Percentiles rank a stretch among this genome's conserved stretches.
Conservation (phyloP, 768 basidiomycete species). For the Mycena capillaripes region DNA sequence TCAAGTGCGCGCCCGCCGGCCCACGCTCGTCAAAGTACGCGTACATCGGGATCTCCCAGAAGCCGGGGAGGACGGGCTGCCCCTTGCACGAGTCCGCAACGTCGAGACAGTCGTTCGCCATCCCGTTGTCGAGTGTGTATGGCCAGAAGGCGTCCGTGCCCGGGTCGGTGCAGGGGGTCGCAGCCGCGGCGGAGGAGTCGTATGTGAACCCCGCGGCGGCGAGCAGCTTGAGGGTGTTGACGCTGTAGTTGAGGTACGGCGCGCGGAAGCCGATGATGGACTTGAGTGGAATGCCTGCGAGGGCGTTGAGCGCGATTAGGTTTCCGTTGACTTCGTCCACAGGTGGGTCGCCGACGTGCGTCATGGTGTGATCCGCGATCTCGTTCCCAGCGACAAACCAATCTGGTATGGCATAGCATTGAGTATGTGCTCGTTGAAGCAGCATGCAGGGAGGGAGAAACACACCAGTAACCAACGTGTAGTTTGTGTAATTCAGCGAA, state of each 20-base stretch:
- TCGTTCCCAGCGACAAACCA: conserved; percentile 89
- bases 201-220: conserved; percentile 74
- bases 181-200: conserved; percentile 73
- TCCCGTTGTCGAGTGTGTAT: conserved; percentile 83
- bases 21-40: conserved; percentile 74
- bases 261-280: conserved; percentile 82
- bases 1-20: conserved; percentile 73
- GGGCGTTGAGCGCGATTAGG: conserved; percentile 81
- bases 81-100: conserved; percentile 74
- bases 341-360: conserved; percentile 77
- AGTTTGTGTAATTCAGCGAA: conserved; percentile 82
- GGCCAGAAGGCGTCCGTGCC: conserved; percentile 87
- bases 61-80: conserved; percentile 77
- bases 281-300: conserved; percentile 80
- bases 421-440: background rate
- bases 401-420: conserved; percentile 68
- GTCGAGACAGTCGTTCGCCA: conserved; percentile 82
- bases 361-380: conserved; percentile 90
- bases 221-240: conserved; percentile 73
- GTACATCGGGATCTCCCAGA: conserved; percentile 92
- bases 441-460: background rate
- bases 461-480: conserved; percentile 74
- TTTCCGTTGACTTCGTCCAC: conserved; percentile 82
- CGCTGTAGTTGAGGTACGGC: conserved; percentile 78
- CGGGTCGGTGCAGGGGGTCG: conserved; percentile 75